Conservation (phyloP, 768 basidiomycete genomes). For the Tricholoma bakamatsutake region DNA sequence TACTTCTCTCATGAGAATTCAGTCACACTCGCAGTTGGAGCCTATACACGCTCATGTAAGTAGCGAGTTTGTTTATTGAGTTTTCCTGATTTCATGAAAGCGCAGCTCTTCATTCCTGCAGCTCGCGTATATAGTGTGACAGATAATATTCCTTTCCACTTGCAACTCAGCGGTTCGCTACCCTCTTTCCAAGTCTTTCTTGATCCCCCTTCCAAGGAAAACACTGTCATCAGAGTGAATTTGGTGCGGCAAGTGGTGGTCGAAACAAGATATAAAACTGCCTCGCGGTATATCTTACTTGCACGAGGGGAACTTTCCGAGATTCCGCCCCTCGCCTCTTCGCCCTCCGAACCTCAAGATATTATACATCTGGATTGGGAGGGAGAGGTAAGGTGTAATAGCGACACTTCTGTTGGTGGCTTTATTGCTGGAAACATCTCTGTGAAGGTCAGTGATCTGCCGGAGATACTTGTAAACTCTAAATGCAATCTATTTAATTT, state of each 20-base stretch:
- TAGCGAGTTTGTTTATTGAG: slow-evolving; percentile 4
- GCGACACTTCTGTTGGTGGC: slow-evolving; percentile 35
- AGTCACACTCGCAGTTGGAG: slow-evolving; percentile 24
- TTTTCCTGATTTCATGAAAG: neutral
- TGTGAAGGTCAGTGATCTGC: slow-evolving; percentile 30
- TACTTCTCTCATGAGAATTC: slow-evolving; percentile 35
- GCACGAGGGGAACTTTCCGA: slow-evolving; percentile 45
- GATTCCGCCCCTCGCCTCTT: slow-evolving; percentile 32
- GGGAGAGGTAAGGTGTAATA: slow-evolving; percentile 38
- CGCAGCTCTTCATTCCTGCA: slow-evolving; percentile 56
- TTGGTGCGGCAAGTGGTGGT: slow-evolving; percentile 45
- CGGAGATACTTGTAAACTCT: too few species aligned
- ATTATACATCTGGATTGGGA: slow-evolving; percentile 52
- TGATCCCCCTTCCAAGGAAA: slow-evolving; percentile 11
- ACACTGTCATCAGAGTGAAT: slow-evolving; percentile 38
- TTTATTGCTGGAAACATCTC: slow-evolving; percentile 40
- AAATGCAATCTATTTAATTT: neutral
- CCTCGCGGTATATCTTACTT: slow-evolving; percentile 34
- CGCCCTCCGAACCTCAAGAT: slow-evolving; percentile 14
- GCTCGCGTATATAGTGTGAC: slow-evolving; percentile 46
- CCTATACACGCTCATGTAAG: slow-evolving; percentile 49
- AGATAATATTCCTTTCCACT: slow-evolving; percentile 58
- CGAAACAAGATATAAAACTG: slow-evolving; percentile 27
- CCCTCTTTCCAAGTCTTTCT: slow-evolving; percentile 44
- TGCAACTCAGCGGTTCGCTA: slow-evolving; percentile 49